phyloP scores from a whole-genome alignment of 176 grass and related monocot species.

The Ensete ventricosum region DNA sequence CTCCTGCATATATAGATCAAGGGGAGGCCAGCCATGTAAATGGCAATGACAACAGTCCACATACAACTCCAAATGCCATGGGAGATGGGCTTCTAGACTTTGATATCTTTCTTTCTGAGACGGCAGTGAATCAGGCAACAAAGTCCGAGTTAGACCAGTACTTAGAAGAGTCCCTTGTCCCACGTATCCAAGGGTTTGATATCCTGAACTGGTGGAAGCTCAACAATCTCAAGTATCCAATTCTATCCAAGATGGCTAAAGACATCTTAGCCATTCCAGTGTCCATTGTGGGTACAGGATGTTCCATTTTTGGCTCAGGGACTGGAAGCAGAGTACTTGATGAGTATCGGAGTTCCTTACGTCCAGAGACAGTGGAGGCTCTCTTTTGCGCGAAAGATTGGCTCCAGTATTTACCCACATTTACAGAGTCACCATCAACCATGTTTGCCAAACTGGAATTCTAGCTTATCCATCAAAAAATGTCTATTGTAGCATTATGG shows the following conservation, averaged over 20 bases:
- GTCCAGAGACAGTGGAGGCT: neutral
- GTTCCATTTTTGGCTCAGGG: conserved; percentile 1
- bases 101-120: conserved; percentile 4
- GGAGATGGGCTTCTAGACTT: neutral
- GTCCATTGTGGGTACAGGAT: conserved; percentile 3
- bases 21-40: neutral
- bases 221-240: conserved; percentile 11
- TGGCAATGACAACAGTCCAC: neutral
- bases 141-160: conserved; percentile 9
- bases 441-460: conserved; percentile 1
- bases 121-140: neutral
- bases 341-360: conserved; percentile 14
- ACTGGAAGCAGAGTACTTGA: conserved; percentile 10
- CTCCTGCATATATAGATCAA: conserved; percentile 8
- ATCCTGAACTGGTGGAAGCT: conserved; percentile 19
- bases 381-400: conserved; percentile 8
- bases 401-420: neutral
- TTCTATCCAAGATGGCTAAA: conserved; percentile 7
- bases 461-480: neutral
- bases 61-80: neutral
- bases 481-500: too few species aligned
- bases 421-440: neutral
- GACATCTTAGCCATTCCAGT: conserved; percentile 9
- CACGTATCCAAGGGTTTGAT: neutral
- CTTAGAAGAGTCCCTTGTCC: neutral